These are phyloP conservation scores for Calendula officinalis DNA, from an alignment of 129 eudicot genomes.

Conservation along the genomic window DNA sequence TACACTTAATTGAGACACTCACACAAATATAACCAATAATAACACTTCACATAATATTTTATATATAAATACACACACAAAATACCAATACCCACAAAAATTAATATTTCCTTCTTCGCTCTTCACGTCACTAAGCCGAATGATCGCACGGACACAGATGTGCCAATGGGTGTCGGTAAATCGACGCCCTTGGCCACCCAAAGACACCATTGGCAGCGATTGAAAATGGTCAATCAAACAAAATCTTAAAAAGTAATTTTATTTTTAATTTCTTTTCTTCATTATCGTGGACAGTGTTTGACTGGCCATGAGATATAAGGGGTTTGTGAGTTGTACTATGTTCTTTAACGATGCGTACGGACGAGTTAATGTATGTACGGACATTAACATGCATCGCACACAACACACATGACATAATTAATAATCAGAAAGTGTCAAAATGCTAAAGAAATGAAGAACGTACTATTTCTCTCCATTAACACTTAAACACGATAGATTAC, in stretches of 20 bases:
- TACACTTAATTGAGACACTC: too few species aligned
- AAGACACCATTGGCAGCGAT: too few species aligned
- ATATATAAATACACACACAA: too few species aligned
- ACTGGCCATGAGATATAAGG: conserved; percentile 9
- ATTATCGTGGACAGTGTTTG: not conserved
- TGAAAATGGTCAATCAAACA: not conserved
- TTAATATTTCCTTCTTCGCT: too few species aligned
- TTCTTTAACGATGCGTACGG: conserved; percentile 24
- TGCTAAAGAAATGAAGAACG: not conserved
- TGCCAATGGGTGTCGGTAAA: too few species aligned
- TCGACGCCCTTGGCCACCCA: too few species aligned
- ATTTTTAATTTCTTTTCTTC: not conserved
- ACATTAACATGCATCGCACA: not conserved
- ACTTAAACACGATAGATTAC: too few species aligned
- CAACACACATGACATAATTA: not conserved
- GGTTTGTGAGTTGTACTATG: conserved; percentile 27
- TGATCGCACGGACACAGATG: too few species aligned
- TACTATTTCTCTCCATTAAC: not conserved
- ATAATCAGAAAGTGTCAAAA: not conserved
- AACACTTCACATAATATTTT: too few species aligned
- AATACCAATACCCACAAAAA: too few species aligned
- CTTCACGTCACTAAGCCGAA: too few species aligned
- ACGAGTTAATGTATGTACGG: conserved; percentile 2
- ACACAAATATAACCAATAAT: too few species aligned
- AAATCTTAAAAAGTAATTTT: not conserved